These are phyloP conservation scores for Brassica cretica DNA, from an alignment of 345 rosid genomes.

Conservation along the genomic window DNA sequence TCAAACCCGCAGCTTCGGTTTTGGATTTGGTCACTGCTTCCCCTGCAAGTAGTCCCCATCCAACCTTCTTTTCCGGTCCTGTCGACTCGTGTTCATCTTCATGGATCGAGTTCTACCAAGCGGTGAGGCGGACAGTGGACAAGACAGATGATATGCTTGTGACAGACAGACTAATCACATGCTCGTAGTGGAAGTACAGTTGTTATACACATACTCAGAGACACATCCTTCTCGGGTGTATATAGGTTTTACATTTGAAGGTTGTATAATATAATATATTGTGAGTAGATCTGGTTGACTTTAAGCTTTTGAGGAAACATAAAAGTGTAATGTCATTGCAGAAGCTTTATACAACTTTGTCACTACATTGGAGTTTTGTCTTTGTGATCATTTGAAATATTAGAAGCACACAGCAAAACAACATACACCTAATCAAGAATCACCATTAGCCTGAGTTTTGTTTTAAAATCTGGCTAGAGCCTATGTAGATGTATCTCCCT, in stretches of 20 bases:
- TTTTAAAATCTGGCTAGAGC: background rate
- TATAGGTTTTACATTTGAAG: slow-evolving; percentile 22
- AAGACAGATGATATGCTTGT: slow-evolving; percentile 44
- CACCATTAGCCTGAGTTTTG: slow-evolving; percentile 16
- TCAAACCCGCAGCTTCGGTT: slow-evolving; percentile 75
- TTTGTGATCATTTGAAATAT: slow-evolving; percentile 20
- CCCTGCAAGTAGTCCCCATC: slow-evolving; percentile 81
- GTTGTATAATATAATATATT: background rate
- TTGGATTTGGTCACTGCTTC: slow-evolving; percentile 80
- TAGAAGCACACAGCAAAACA: slow-evolving; percentile 16
- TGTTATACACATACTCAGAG: slow-evolving; percentile 20
- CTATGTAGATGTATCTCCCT: slow-evolving; percentile 27
- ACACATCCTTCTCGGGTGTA: slow-evolving; percentile 23
- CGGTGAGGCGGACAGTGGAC: slow-evolving; percentile 65
- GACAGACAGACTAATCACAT: slow-evolving; percentile 59
- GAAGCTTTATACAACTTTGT: slow-evolving; percentile 30
- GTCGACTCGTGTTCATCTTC: slow-evolving; percentile 60
- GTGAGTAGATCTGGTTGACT: slow-evolving; percentile 20
- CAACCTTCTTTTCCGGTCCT: slow-evolving; percentile 68
- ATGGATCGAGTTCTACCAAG: slow-evolving; percentile 71
- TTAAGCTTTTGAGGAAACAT: slow-evolving; percentile 19
- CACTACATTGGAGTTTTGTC: slow-evolving; percentile 32
- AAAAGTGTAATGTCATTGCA: slow-evolving; percentile 22
- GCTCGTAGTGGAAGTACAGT: slow-evolving; percentile 55
- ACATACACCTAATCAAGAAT: slow-evolving; percentile 11